Conservation (phyloP, 257 asterid species). For the Thymus mandschuricus region DNA sequence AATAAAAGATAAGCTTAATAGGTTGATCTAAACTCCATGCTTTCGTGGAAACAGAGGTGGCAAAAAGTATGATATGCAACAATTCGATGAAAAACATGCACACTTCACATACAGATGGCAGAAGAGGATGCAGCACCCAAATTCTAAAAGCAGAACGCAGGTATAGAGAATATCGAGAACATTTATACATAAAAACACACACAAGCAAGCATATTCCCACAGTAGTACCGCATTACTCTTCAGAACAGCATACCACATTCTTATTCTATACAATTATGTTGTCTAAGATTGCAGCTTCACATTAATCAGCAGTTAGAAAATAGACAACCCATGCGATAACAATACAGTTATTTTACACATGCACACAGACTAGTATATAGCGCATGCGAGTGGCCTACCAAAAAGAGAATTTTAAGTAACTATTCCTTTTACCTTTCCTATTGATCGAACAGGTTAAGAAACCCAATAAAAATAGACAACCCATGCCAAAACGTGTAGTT, state of each 20-base stretch:
- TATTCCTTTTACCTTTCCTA: not conserved
- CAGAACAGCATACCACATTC: too few relatives aligned
- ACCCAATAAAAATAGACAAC: not conserved
- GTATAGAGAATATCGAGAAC: too few relatives aligned
- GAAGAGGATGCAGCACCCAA: not conserved
- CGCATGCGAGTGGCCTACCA: not conserved
- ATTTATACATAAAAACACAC: too few relatives aligned
- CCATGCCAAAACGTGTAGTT: not conserved
- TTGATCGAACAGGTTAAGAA: not conserved
- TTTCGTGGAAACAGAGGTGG: too few relatives aligned
- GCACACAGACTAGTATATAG: not conserved
- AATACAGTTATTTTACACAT: not conserved
- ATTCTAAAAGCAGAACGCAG: not conserved
- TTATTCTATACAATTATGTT: not conserved
- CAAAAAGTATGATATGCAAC: too few relatives aligned
- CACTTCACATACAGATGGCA: too few relatives aligned
- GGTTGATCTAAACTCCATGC: too few relatives aligned
- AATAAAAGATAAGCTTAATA: too few relatives aligned
- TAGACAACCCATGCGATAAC: not conserved
- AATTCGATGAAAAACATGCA: too few relatives aligned
- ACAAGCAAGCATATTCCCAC: too few relatives aligned
- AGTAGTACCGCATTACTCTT: too few relatives aligned
- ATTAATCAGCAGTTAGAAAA: not conserved
- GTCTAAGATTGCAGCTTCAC: not conserved
- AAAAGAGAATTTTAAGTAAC: too few relatives aligned